Conservation (phyloP, 192 early-diverging fungal species). For the Gaertneriomyces semiglobifer region DNA sequence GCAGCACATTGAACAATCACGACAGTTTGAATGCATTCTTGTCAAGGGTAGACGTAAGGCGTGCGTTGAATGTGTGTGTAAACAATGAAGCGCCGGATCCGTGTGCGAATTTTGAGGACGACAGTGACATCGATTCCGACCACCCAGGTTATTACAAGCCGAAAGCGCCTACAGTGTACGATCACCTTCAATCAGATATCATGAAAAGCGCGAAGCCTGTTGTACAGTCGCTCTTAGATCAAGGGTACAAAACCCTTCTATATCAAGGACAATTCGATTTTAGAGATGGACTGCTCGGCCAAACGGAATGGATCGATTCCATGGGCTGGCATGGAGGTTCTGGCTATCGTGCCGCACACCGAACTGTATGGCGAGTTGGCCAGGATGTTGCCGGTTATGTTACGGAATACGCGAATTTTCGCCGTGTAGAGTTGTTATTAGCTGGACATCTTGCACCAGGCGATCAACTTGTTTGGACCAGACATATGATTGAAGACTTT, state of each 20-base stretch:
- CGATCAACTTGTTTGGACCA: conserved; percentile 50
- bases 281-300: conserved; percentile 68
- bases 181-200: conserved; percentile 54
- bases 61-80: conserved; percentile 56
- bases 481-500: conserved; percentile 45
- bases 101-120: background rate
- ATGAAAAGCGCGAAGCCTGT: conserved; percentile 60
- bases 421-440: conserved; percentile 57
- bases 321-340: conserved; percentile 52
- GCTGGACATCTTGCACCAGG: conserved; percentile 74
- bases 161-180: conserved; percentile 53
- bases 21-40: conserved; percentile 59
- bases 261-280: conserved; percentile 84
- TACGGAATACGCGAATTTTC: conserved; percentile 51
- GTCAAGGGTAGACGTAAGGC: conserved; percentile 49
- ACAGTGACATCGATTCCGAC: background rate
- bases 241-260: conserved; percentile 47
- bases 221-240: conserved; percentile 51
- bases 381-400: conserved; percentile 56
- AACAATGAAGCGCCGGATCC: background rate
- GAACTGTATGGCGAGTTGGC: conserved; percentile 38
- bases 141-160: conserved; percentile 37
- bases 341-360: conserved; percentile 40
- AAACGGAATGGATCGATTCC: conserved; percentile 66
- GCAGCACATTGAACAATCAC: conserved; percentile 60